These are phyloP conservation scores for Metschnikowia vanudenii DNA, from an alignment of 805 yeast genomes.

Conservation along the genomic window DNA sequence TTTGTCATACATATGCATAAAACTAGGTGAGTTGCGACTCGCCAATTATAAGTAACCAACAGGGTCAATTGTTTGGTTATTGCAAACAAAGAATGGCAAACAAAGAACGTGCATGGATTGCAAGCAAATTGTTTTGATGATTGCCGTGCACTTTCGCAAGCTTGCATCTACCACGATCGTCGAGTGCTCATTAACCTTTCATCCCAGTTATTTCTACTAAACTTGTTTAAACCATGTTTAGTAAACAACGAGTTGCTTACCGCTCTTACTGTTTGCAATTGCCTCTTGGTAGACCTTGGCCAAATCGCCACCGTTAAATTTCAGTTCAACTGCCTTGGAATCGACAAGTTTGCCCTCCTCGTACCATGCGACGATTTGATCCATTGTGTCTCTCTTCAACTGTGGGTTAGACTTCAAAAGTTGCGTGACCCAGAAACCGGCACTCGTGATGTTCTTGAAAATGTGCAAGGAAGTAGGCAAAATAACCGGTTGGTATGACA, in stretches of 20 bases:
- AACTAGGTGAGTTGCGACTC: neutral
- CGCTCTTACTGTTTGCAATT: slow-evolving; percentile 32
- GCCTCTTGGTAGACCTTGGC: slow-evolving; percentile 31
- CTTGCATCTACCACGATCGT: too few species aligned
- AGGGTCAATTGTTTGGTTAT: too few species aligned
- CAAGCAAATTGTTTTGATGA: too few species aligned
- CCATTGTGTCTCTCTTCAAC: slow-evolving; percentile 37
- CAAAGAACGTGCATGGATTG: too few species aligned
- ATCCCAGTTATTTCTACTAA: too few species aligned
- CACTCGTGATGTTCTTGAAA: slow-evolving; percentile 80
- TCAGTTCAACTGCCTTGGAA: slow-evolving; percentile 35
- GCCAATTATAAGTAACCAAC: neutral
- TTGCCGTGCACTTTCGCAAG: too few species aligned
- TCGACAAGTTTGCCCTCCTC: slow-evolving; percentile 38
- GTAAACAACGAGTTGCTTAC: slow-evolving; percentile 39
- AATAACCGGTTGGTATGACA: slow-evolving; percentile 94
- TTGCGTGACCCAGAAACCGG: slow-evolving; percentile 91
- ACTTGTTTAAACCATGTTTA: neutral
- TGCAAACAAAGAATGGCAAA: too few species aligned
- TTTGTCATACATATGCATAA: neutral
- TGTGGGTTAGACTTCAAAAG: slow-evolving; percentile 35
- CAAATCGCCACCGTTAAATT: slow-evolving; percentile 25
- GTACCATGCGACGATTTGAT: slow-evolving; percentile 41
- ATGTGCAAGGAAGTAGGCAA: slow-evolving; percentile 86
- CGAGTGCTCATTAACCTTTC: too few species aligned